Evolutionary conservation across 225 moss, liverwort and hornwort species (phyloP), one percentile per base, ranked within the genome.

Genomic region (Climacium dendroides): DNA sequence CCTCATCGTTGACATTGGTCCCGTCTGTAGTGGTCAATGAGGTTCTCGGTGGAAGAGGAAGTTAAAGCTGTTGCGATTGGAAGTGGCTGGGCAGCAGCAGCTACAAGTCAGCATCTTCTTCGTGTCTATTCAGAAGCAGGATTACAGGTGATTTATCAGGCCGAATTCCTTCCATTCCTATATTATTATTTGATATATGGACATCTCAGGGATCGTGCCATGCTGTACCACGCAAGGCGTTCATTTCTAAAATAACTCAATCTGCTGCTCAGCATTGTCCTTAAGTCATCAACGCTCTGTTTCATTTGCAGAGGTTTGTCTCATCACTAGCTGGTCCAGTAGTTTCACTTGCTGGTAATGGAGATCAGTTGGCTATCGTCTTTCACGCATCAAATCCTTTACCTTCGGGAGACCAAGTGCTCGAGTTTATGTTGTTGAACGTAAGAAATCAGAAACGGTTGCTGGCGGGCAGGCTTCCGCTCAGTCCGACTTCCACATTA

Each of bases 51-150:
- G 48, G 93, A 90, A 55, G 98, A 99, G 91, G 98, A 99, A 90
- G 98, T 99, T 13, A 94, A 84, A 92, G 96, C 96, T 75, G 94
- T 99, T 61, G 96, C 95, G 39, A 94, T 97, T 73, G 98, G 98
- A 65, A 90, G 85, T 86, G 84, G 92, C 35, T 99, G 98, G 98
- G 95, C 95, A 64, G 96, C 98, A 60, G 97, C 96, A 82, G 96
- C 94, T 35, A 99, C 96, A 9, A 96, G 95, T 77, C 93, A 95
- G 80, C 92, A 94, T 73, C 92, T 95, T 74, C 97, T 99, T 84
- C 94, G 98, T 9, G 88, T 99, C 61, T 99, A 92, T 69, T 92
- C 97, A 28, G 97, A 99, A 89, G 90, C 94, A 39, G 98, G 98
- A 74, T 91, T 94, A 79, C 98, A 99, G 98, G 98, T 97, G 59